These are phyloP conservation scores for Tulasnella sp. DNA, from an alignment of 768 basidiomycete genomes.

Conservation along the genomic window DNA sequence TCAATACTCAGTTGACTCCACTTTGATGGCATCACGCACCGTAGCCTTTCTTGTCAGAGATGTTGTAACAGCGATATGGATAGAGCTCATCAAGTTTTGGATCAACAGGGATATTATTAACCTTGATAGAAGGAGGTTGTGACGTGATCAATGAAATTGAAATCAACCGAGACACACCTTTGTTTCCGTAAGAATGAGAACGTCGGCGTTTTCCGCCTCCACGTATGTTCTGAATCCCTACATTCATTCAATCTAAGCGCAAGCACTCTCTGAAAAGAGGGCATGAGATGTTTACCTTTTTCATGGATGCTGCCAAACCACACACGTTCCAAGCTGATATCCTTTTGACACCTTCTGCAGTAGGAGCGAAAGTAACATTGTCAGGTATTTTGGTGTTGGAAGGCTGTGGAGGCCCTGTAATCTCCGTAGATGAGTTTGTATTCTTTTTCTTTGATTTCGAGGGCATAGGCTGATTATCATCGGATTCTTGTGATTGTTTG, in stretches of 20 bases:
- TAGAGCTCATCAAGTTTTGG: slow-evolving; percentile 43
- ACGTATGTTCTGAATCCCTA: slow-evolving; percentile 74
- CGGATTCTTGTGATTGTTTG: no score
- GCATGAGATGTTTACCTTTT: slow-evolving; percentile 45
- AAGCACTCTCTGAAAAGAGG: not conserved
- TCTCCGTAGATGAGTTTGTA: no score
- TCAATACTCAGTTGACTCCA: not conserved
- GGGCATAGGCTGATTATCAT: no score
- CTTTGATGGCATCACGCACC: slow-evolving; percentile 30
- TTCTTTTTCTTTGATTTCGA: no score
- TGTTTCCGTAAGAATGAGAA: slow-evolving; percentile 75
- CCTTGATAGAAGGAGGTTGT: slow-evolving; percentile 30
- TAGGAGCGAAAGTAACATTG: slow-evolving; percentile 45
- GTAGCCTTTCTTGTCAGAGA: slow-evolving; percentile 66
- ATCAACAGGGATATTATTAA: slow-evolving; percentile 56
- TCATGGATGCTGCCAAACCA: slow-evolving; percentile 58
- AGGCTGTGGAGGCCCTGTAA: no score
- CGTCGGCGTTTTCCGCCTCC: slow-evolving; percentile 75
- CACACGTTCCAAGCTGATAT: slow-evolving; percentile 72
- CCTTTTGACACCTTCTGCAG: slow-evolving; percentile 35
- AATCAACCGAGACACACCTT: slow-evolving; percentile 36
- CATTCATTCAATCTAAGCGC: not conserved
- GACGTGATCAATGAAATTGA: not conserved
- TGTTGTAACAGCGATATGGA: slow-evolving; percentile 64
- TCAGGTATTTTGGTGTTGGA: no score